A percentile compares a stretch with the other conserved stretches of the same genome.
Conservation (phyloP, 2,329 filamentous ascomycete genomes). For the Alternaria arbusti region DNA sequence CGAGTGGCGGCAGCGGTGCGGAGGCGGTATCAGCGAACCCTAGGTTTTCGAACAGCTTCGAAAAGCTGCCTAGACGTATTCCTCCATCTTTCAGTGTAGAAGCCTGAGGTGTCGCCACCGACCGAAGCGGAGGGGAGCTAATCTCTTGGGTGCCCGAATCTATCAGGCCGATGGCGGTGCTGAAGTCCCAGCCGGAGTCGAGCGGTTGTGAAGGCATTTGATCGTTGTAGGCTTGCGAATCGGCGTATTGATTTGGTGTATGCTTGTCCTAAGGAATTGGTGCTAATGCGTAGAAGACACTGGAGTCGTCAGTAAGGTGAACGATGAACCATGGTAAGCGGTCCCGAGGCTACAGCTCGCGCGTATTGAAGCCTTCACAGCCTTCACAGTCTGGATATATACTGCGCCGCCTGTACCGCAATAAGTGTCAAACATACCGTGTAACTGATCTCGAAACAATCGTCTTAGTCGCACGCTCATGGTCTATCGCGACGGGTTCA, state of each 20-base stretch:
- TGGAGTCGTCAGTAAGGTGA: conserved; percentile 19
- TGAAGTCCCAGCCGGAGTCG: conserved; percentile 55
- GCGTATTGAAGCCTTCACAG: neutral
- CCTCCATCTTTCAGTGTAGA: conserved; percentile 15
- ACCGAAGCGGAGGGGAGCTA: conserved; percentile 25
- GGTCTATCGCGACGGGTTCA: conserved; percentile 25
- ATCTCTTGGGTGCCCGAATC: conserved; percentile 32
- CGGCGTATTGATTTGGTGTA: neutral
- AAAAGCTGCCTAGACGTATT: conserved; percentile 53
- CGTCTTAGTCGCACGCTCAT: conserved; percentile 40
- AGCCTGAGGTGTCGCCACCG: conserved; percentile 9
- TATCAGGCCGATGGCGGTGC: conserved; percentile 53
- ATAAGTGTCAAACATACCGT: conserved; percentile 29
- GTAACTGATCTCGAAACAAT: conserved; percentile 36
- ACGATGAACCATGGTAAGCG: neutral
- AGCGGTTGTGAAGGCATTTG: conserved; percentile 44
- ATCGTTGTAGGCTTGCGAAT: neutral
- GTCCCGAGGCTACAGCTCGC: neutral
- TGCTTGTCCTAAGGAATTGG: conserved; percentile 3
- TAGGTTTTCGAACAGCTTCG: conserved; percentile 54
- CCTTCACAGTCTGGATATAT: neutral
- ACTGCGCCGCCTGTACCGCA: conserved; percentile 1
- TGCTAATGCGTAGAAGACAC: conserved; percentile 25
- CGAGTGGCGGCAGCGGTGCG: conserved; percentile 26
- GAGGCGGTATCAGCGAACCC: conserved; percentile 41